A percentile compares a stretch with the other conserved stretches of the same genome.
Conservation (phyloP, 2,329 filamentous ascomycete genomes). For the Fusarium burgessii region DNA sequence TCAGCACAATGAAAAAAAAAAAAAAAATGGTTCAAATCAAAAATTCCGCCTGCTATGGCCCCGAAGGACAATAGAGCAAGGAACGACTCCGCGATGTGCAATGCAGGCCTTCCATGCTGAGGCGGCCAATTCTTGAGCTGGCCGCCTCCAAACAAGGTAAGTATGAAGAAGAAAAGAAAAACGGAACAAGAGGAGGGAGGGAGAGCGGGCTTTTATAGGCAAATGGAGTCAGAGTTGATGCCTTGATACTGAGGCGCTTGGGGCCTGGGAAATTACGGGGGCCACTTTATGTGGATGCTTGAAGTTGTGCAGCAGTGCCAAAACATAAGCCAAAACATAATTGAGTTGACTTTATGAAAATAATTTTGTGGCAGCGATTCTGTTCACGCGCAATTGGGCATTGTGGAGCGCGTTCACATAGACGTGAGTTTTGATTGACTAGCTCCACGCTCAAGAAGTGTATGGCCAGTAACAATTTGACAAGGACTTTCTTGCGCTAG, state of each 20-base stretch:
- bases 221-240: not conserved
- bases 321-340: not conserved
- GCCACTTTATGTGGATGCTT: not conserved
- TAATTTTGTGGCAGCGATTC: not conserved
- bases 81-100: constrained; percentile 65
- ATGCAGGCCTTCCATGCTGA: constrained; percentile 65
- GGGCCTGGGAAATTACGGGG: constrained; percentile 19
- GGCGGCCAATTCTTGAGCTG: constrained; percentile 59
- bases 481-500: not conserved
- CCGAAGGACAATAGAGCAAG: constrained; percentile 65
- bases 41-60: constrained; percentile 67
- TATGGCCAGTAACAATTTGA: not conserved
- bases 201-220: constrained; percentile 50
- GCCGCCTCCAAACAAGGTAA: constrained; percentile 63
- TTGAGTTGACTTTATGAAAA: constrained; percentile 1
- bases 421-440: not conserved
- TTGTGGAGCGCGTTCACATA: not conserved
- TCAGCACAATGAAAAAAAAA: constrained; percentile 64
- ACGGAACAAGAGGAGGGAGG: constrained; percentile 16
- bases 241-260: constrained; percentile 27
- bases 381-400: not conserved
- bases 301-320: constrained; percentile 5
- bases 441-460: not conserved
- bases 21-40: constrained; percentile 62
- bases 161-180: constrained; percentile 62